Evolutionary conservation across 441 rosid genomes (phyloP).

Genomic region (Pelargonium citronellum): DNA sequence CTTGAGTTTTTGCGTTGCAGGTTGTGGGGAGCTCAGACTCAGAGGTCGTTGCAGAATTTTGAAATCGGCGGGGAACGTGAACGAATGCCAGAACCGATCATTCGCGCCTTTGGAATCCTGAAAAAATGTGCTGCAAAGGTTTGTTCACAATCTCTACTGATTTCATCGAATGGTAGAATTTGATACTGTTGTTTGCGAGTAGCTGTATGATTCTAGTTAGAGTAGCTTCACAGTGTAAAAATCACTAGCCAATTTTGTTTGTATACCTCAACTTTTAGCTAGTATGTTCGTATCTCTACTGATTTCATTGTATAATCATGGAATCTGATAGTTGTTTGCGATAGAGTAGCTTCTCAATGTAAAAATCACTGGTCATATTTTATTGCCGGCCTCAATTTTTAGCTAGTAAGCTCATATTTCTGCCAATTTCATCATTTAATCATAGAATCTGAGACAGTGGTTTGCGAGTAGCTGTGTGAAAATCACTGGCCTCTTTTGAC

Average conservation of each 20-base stretch:
- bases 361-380: too few species aligned
- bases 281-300: neutral
- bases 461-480: too few species aligned
- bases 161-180: neutral
- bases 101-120: slow-evolving; percentile 83
- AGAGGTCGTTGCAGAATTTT: slow-evolving; percentile 85
- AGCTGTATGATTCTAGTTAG: neutral
- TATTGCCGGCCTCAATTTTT: neutral
- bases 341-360: neutral
- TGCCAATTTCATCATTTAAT: neutral
- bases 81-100: slow-evolving; percentile 83
- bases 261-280: neutral
- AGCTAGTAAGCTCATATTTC: neutral
- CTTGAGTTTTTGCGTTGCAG: slow-evolving; percentile 26
- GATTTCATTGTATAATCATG: too few species aligned
- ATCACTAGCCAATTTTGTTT: too few species aligned
- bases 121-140: slow-evolving; percentile 96
- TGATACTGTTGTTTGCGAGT: too few species aligned
- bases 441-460: too few species aligned
- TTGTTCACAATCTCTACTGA: neutral
- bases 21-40: slow-evolving; percentile 96
- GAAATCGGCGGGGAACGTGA: slow-evolving; percentile 90
- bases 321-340: too few species aligned
- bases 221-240: neutral
- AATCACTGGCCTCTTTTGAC: too few species aligned